phyloP scores from a whole-genome alignment of 2,329 filamentous ascomycete genomes.

The Ceratocystis harringtonii region DNA sequence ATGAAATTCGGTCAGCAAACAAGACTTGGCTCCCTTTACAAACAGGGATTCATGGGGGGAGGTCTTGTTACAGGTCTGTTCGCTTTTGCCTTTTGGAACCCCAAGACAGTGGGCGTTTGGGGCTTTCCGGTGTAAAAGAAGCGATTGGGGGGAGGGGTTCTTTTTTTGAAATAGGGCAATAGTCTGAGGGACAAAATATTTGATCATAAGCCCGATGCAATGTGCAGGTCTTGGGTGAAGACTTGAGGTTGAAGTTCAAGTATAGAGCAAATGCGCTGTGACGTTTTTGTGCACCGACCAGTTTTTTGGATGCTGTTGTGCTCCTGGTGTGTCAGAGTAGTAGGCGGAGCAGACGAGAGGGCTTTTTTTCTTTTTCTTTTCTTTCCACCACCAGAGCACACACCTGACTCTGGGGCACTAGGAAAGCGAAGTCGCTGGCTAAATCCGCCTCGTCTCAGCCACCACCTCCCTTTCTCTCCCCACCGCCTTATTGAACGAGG shows the following conservation, averaged over 20 bases:
- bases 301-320: neutral
- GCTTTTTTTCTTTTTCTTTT: neutral
- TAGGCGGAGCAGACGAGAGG: neutral
- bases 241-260: neutral
- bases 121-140: neutral
- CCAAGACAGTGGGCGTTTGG: neutral
- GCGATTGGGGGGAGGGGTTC: neutral
- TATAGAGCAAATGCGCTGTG: neutral
- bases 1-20: constrained; percentile 15
- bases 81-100: neutral
- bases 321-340: neutral
- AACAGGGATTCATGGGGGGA: constrained; percentile 10
- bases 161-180: neutral
- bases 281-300: neutral
- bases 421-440: neutral
- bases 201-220: no score
- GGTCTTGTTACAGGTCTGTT: neutral
- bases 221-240: no score
- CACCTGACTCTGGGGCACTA: neutral
- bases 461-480: neutral
- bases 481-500: constrained; percentile 4
- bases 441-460: neutral
- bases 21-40: constrained; percentile 12
- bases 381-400: neutral
- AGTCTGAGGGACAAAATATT: neutral